phyloP scores from a whole-genome alignment of 495 filamentous ascomycete species.

The Trichoderma orchidacearum region DNA sequence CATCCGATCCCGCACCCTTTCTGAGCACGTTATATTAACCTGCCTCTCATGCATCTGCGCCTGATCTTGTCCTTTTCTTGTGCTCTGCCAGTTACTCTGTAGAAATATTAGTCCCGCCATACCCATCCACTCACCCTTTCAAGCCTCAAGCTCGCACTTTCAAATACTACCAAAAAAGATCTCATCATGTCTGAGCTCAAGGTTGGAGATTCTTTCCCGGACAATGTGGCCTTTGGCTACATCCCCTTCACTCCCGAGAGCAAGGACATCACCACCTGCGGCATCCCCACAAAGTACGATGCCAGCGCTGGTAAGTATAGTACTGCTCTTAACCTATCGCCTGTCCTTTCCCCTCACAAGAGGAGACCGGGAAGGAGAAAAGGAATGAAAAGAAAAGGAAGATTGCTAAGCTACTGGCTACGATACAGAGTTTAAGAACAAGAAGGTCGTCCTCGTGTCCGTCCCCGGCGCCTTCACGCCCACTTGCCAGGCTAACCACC shows the following conservation, averaged over 20 bases:
- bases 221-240: conserved; percentile 67
- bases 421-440: conserved; percentile 59
- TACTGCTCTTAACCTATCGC: not conserved
- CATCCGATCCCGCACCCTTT: no score
- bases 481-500: conserved; percentile 74
- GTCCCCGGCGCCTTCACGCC: conserved; percentile 95
- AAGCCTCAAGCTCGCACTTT: no score
- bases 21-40: no score
- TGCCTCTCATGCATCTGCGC: no score
- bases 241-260: conserved; percentile 54
- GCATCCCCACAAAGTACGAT: conserved; percentile 64
- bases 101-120: no score
- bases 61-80: no score
- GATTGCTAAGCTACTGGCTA: no score
- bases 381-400: no score
- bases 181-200: conserved; percentile 55
- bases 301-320: conserved; percentile 51
- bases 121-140: no score
- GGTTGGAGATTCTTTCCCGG: conserved; percentile 72
- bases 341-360: not conserved
- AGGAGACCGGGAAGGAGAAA: no score
- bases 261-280: conserved; percentile 56
- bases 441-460: conserved; percentile 84
- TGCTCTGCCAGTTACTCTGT: no score
- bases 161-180: not conserved